These are phyloP conservation scores for Cladophialophora psammophila DNA, from an alignment of 2,329 filamentous ascomycete species.

Conservation along the genomic window DNA sequence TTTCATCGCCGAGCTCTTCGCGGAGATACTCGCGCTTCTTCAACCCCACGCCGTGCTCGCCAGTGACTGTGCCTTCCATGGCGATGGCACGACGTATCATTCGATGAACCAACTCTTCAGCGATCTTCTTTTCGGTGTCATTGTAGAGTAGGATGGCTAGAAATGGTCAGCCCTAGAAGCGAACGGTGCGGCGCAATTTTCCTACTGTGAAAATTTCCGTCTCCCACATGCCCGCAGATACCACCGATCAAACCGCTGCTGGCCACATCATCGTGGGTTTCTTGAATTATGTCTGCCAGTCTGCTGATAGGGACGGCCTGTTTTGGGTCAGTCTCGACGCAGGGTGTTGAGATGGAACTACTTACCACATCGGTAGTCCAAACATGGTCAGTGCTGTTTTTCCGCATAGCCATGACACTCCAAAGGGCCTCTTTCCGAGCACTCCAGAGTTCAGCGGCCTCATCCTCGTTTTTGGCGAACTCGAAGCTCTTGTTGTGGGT, in stretches of 20 bases:
- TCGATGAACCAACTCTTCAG: constrained; percentile 67
- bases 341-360: not conserved
- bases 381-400: constrained; percentile 66
- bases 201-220: constrained; percentile 75
- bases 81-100: constrained; percentile 75
- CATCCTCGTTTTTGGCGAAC: constrained; percentile 69
- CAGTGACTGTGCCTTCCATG: constrained; percentile 75
- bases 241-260: constrained; percentile 68
- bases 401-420: constrained; percentile 71
- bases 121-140: constrained; percentile 62
- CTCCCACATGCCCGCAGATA: constrained; percentile 77
- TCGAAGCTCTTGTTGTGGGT: constrained; percentile 68
- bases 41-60: constrained; percentile 74
- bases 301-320: constrained; percentile 74
- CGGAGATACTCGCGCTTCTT: constrained; percentile 71
- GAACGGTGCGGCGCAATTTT: constrained; percentile 35
- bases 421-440: constrained; percentile 78
- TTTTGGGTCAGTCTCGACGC: constrained; percentile 1
- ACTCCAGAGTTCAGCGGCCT: constrained; percentile 75
- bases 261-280: constrained; percentile 70
- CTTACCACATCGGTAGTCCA: constrained; percentile 77
- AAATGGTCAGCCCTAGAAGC: constrained; percentile 19
- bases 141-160: constrained; percentile 67
- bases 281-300: constrained; percentile 75
- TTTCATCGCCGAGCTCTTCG: constrained; percentile 67